phyloP scores from a whole-genome alignment of 2,329 filamentous ascomycete genomes.

The Neocatenulostroma microsporum region DNA sequence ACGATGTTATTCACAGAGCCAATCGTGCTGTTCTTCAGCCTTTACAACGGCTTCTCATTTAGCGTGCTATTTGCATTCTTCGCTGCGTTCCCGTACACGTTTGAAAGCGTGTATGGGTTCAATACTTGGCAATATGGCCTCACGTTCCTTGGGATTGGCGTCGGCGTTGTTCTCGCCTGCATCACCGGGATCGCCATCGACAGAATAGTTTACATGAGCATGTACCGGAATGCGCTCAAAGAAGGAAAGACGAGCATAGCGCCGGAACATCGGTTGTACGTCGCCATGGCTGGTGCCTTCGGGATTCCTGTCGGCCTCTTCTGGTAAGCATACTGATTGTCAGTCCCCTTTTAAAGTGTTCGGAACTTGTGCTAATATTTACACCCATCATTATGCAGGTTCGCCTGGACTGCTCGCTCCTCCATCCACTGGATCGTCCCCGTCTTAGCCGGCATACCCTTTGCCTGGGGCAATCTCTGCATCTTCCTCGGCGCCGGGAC shows the following conservation, averaged over 20 bases:
- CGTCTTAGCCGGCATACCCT: constrained; percentile 27
- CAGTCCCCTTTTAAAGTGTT: constrained; percentile 18
- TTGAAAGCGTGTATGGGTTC: constrained; percentile 65
- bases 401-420: constrained; percentile 31
- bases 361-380: constrained; percentile 5
- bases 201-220: constrained; percentile 31
- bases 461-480: constrained; percentile 24
- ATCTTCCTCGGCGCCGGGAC: constrained; percentile 27
- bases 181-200: constrained; percentile 31
- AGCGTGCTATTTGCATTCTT: constrained; percentile 27
- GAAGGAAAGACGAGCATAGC: constrained; percentile 20
- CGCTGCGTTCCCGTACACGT: constrained; percentile 37
- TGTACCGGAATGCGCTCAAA: constrained; percentile 22
- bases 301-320: constrained; percentile 27
- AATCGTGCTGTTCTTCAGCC: constrained; percentile 26
- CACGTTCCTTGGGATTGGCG: constrained; percentile 63
- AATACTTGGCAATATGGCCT: constrained; percentile 69
- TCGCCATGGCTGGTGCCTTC: constrained; percentile 30
- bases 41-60: constrained; percentile 28
- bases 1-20: constrained; percentile 31
- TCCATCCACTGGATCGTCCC: constrained; percentile 34
- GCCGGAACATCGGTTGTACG: constrained; percentile 31
- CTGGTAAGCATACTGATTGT: constrained; percentile 13
- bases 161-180: constrained; percentile 57
- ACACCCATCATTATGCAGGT: constrained; percentile 29